These are phyloP conservation scores for Neurospora pannonica DNA, from an alignment of 495 filamentous ascomycete genomes.

Conservation along the genomic window DNA sequence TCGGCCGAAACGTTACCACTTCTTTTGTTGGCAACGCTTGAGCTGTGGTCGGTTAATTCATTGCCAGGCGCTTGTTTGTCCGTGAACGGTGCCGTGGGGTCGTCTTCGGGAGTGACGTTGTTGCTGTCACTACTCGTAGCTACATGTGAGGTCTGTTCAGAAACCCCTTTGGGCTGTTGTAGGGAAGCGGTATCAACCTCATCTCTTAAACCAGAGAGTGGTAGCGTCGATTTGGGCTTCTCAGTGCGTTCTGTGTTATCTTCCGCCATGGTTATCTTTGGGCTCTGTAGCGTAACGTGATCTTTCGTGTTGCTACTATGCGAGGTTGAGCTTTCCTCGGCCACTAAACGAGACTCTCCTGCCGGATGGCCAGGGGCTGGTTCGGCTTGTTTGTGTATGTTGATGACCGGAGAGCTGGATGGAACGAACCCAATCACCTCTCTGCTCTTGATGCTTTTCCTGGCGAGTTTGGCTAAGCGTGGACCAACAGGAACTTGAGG, in stretches of 20 bases:
- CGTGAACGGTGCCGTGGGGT: background rate
- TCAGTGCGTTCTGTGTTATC: background rate
- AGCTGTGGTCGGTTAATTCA: background rate
- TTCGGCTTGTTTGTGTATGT: background rate
- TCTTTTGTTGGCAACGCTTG: background rate
- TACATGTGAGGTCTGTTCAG: background rate
- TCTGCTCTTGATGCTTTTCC: constrained; percentile 32
- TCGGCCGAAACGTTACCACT: background rate
- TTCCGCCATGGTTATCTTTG: background rate
- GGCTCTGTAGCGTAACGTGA: background rate
- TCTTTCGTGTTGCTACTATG: background rate
- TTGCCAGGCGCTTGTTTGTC: background rate
- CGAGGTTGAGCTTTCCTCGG: background rate
- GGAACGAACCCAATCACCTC: constrained; percentile 34
- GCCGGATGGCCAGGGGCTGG: background rate
- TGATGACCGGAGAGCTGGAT: constrained; percentile 11
- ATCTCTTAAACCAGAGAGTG: background rate
- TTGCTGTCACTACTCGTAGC: background rate
- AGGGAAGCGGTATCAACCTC: background rate
- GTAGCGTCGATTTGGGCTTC: background rate
- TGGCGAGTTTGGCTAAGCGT: constrained; percentile 27
- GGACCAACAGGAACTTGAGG: constrained; percentile 15
- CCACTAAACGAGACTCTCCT: background rate
- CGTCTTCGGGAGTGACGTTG: background rate
- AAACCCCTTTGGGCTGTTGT: background rate